Evolutionary conservation across 495 filamentous ascomycete genomes (phyloP).

Genomic region (Trichoderma gamsii): DNA sequence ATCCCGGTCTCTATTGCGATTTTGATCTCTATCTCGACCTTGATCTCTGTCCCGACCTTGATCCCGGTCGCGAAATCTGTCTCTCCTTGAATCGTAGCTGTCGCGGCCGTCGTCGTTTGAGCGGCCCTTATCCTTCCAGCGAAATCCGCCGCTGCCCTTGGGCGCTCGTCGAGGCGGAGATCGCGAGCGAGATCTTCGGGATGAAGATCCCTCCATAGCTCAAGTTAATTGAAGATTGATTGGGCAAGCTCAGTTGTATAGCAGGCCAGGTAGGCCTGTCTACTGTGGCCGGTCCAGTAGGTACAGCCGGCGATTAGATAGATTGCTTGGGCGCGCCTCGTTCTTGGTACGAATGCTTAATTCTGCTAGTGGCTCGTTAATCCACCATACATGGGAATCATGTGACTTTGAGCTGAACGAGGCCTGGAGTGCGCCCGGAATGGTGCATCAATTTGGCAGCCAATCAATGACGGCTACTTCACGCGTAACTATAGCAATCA

Average conservation of each 20-base stretch:
- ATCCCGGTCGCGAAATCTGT: constrained; percentile 18
- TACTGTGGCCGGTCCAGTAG: too few species aligned
- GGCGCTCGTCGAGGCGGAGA: constrained; percentile 28
- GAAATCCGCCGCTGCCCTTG: constrained; percentile 51
- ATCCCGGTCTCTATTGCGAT: constrained; percentile 22
- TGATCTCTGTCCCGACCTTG: constrained; percentile 21
- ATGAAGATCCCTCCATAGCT: constrained; percentile 15
- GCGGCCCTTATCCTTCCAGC: constrained; percentile 60
- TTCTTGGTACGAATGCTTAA: too few species aligned
- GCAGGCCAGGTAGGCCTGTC: too few species aligned
- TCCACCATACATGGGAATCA: not conserved
- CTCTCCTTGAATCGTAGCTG: constrained; percentile 23
- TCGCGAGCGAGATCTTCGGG: constrained; percentile 31
- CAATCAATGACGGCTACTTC: too few species aligned
- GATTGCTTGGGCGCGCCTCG: too few species aligned
- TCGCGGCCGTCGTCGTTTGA: constrained; percentile 46
- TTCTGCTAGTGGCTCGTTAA: too few species aligned
- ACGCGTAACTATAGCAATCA: too few species aligned
- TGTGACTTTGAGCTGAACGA: not conserved
- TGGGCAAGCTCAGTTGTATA: not conserved
- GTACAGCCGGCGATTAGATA: too few species aligned
- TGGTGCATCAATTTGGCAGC: too few species aligned
- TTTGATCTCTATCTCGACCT: constrained; percentile 22
- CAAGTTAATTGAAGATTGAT: not conserved
- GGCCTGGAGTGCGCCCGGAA: too few species aligned